Evolutionary conservation across 2,329 filamentous ascomycete species (phyloP), one percentile per base, ranked within the genome.

Genomic region (Hypoxylon sp.): DNA sequence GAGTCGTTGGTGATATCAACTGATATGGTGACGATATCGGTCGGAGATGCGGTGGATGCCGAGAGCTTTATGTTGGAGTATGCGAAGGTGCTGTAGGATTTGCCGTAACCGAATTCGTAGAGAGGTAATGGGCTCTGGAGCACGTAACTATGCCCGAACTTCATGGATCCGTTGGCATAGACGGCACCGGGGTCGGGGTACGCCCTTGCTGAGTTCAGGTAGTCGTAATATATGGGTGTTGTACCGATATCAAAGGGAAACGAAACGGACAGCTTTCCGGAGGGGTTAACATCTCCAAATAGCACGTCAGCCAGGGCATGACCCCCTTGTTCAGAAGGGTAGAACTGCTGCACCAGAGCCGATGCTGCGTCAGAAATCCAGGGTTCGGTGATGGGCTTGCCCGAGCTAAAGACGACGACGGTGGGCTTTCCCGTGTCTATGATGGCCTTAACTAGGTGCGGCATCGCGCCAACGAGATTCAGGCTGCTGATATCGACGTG

Each of bases 311-410:
- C 89, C 1, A 91, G 82, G 0, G 89, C 89, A 63, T 88, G 80
- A 0, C 90, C 89, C 23, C 89, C 89, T 78, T 91, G 81, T 71
- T 92, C 89, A 0, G 88, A 89, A 5, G 89, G 89, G 71, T 93
- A 93, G 78, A 93, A 93, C 76, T 92, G 90, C 74, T 93, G 90
- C 0, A 93, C 80, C 0, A 93, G 83, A 0, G 89, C 90, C 0
- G 87, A 82, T 0, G 90, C 88, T 25, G 84, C 82, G 30, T 85
- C 81, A 0, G 88, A 88, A 74, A 93, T 90, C 91, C 90, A 93
- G 3, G 88, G 83, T 75, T 92, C 90, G 0, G 90, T 91, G 62
- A 93, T 80, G 2, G 91, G 91, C 74, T 92, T 93, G 47, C 91
- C 91, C 8, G 86, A 89, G 67, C 85, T 87, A 78, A 87, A 89